Base-by-base conservation (phyloP, 192 early-diverging fungal genomes). In the Coemansia sp. region DNA sequence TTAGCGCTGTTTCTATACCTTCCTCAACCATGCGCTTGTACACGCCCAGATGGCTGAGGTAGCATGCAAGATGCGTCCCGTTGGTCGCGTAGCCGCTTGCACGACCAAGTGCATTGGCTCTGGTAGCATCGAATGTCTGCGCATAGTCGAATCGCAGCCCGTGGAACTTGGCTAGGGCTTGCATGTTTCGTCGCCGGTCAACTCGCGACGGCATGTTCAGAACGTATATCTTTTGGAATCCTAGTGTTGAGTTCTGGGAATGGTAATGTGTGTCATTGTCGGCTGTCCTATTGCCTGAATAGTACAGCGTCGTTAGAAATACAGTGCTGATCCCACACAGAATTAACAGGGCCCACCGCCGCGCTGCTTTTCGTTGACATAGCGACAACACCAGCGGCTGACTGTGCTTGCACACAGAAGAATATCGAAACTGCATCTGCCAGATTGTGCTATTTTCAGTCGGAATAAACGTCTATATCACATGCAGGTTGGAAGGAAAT, bases 181-280 rank as follows among this genome's bases (percentile, higher is more conserved):
- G 3, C 80, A 82, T 77, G 42, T 66, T 74, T 4, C 48, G 69
- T 16, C 59, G 59, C 18, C 78, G 68, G 26, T 81, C 78, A 15
- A 9, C 35, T 1, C 78, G 72, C 13, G 21, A 4, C 0, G 72
- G 66, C 53, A 61, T 71, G 25, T 79, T 73, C 21, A 79, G 62
- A 21, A 79, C 71, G n/a, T 61, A 61, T 40, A 79, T 81, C 55
- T 70, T 72, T 34, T 75, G 63, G 59, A 81, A 81, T 6, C 78
- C 78, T 29, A 81, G 66, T 0, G 74, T 77, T 0, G 46, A 25
- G 29, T 77, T 77, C 4, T 52, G 42, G 10, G 68, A 5, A 13
- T 48, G 49, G 40, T 71, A 65, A 37, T 57, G 52, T 13, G 16
- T 18, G 52, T 31, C 33, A 28, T 35, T 28, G 42, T 63, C 30